Base-by-base conservation (phyloP, 495 filamentous ascomycete species). In the Venustampulla echinocandica region DNA sequence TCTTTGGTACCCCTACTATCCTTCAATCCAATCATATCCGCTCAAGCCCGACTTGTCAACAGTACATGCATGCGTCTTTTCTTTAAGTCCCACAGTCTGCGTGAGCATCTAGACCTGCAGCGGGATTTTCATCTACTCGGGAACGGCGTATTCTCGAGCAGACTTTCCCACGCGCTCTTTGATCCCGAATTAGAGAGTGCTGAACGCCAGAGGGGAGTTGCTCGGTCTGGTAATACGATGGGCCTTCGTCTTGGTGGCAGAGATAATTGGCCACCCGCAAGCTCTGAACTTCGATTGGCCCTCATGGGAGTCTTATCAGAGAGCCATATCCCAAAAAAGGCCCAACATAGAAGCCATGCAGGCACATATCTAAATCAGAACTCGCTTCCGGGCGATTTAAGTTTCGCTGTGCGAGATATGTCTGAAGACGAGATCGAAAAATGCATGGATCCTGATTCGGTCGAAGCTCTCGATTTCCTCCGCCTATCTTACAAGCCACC, bases 401-500 rank as follows among this genome's bases (percentile, higher is more conserved):
- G 79, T 61, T 98, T 98, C 58, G 78, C 83, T 1, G 79, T 97
- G 32, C 80, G 90, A n/a, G 82, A 88, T 45, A 71, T 96, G 49
- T 70, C 80, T 0, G 69, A 74, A 1, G 76, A 79, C 14, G 89
- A 95, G 53, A 78, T 93, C 17, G 76, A 84, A 27, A 78, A 74
- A 51, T 86, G 84, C 60, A 80, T 87, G 66, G 77, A 96, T 56
- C 81, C 87, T 0, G 73, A 84, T 55, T 78, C 78, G 0, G 74
- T 96, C 23, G 81, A 87, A 62, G 92, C 92, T 0, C 69, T 96
- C 14, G 92, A 98, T 61, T 96, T 98, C 57, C 69, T 98, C 14
- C 79, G 83, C 2, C 67, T 98, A 3, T 81, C 87, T 42, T 98
- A 95, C 67, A 82, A 79, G 30, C 77, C 92, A 0, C 87, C 90